phyloP scores from a whole-genome alignment of 306 rosid species.

The Trichosanthes cucumerina region DNA sequence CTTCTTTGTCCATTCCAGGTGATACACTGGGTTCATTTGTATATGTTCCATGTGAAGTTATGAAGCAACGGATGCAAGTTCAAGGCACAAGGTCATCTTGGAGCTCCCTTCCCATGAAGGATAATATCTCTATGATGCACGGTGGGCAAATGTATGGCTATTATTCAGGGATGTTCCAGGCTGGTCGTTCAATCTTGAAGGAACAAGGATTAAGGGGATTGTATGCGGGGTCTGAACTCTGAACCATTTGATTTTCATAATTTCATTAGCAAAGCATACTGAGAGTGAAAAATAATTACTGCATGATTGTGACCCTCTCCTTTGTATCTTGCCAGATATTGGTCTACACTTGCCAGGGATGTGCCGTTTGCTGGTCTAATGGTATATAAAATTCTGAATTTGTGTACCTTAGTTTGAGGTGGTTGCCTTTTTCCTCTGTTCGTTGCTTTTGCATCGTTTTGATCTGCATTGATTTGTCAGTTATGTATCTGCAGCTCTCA shows the following conservation, averaged over 20 bases:
- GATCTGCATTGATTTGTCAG: neutral
- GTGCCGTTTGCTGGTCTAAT: conserved; percentile 89
- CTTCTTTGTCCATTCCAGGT: conserved; percentile 37
- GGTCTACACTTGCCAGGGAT: conserved; percentile 85
- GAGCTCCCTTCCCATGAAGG: conserved; percentile 42
- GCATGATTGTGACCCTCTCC: conserved; percentile 15
- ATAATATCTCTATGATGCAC: conserved; percentile 37
- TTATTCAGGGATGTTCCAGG: conserved; percentile 76
- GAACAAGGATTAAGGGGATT: conserved; percentile 69
- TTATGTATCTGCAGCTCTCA: neutral
- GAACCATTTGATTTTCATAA: neutral
- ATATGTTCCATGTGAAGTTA: conserved; percentile 94
- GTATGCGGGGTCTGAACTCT: conserved; percentile 63
- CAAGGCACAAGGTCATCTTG: conserved; percentile 75
- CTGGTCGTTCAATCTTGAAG: conserved; percentile 75
- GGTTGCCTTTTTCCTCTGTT: neutral
- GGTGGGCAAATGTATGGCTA: conserved; percentile 51
- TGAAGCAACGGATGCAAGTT: conserved; percentile 89
- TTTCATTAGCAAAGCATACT: neutral
- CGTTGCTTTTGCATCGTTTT: neutral
- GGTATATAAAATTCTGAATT: conserved; percentile 25
- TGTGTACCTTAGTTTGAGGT: neutral
- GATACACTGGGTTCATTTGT: conserved; percentile 89
- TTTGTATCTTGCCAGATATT: conserved; percentile 41
- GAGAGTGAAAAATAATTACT: neutral